Percentiles rank a stretch among this genome's conserved stretches.
Conservation (phyloP, 306 rosid species). For the Pyrus communis region DNA sequence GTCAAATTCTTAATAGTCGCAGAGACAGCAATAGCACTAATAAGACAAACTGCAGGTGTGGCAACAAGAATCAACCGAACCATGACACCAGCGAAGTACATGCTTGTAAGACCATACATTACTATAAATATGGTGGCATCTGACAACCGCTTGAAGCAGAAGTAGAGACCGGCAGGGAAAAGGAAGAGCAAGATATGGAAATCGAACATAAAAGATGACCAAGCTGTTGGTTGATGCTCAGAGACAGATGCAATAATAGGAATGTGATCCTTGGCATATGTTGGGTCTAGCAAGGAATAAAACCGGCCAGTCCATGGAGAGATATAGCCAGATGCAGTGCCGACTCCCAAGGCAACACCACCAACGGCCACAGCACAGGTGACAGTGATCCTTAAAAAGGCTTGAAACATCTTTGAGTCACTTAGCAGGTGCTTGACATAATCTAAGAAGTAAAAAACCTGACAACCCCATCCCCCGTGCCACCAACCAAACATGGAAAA, state of each 20-base stretch:
- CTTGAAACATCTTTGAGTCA: conserved; percentile 72
- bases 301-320: conserved; percentile 99
- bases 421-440: conserved; percentile 84
- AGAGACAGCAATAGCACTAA: conserved; percentile 95
- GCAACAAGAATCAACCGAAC: conserved; percentile 97
- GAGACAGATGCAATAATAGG: conserved; percentile 98
- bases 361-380: conserved; percentile 73
- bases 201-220: conserved; percentile 99
- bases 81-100: conserved; percentile 99
- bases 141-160: conserved; percentile 95
- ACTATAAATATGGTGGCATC: conserved; percentile 96
- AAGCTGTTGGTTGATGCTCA: conserved; percentile 99
- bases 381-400: conserved; percentile 90
- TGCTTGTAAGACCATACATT: conserved; percentile 98
- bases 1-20: conserved; percentile 86
- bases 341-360: conserved; percentile 80
- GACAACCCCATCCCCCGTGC: neutral
- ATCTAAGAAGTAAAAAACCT: conserved; percentile 91
- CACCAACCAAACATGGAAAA: neutral
- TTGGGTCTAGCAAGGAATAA: conserved; percentile 96
- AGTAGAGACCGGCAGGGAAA: conserved; percentile 98
- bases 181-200: conserved; percentile 87
- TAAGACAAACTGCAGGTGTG: conserved; percentile 92
- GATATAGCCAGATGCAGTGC: conserved; percentile 90
- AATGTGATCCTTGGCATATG: conserved; percentile 96